Base-by-base conservation (phyloP, 805 yeast genomes). In the Saccharomycopsis sp. region DNA sequence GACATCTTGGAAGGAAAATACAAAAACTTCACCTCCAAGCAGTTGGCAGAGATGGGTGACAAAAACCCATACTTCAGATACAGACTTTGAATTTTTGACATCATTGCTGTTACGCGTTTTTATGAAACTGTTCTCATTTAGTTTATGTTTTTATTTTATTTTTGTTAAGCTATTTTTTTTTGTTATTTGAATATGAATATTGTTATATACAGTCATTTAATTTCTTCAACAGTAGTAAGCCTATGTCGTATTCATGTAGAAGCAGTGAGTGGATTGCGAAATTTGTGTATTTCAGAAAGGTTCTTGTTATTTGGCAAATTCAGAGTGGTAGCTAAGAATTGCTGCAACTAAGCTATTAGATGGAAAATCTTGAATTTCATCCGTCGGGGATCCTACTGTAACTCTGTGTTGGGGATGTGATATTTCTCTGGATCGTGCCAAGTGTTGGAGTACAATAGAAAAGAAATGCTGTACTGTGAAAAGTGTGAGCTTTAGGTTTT, bases 11-110 rank as follows among this genome's bases (percentile, higher is more conserved):
- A 65, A 24, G 78, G 77, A 1, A 64, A 63, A 37, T 74, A 67
- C 57, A 73, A 68, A 54, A 62, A 60, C 7, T 60, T 61, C 51
- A 62, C 68, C 3, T 67, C 64, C 24, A 60, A 62, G 24, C 70
- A 74, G 53, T 64, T 75, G 51, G 59, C 67, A 12, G 68, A 66
- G 52, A 65, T 74, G 75, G 79, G 79, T 20, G 79, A 76, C 64
- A 71, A 70, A 61, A 71, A 71, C 53, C 79, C 80, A 0, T 69
- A 70, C 51, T 76, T 70, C 59, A 64, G 65, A 18, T 76, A 76
- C 60, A 53, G 63, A 21, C 37, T 58, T n/a, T n/a, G n/a, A n/a
- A n/a, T n/a, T n/a, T n/a, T n/a, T 60, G 34, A 54, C 21, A 29
- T 29, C 37, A 12, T 29, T 29, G 37, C 37, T 29, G 37, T 12